Base-by-base conservation (phyloP, 192 early-diverging fungal species). In the Umbelopsis sp. region DNA sequence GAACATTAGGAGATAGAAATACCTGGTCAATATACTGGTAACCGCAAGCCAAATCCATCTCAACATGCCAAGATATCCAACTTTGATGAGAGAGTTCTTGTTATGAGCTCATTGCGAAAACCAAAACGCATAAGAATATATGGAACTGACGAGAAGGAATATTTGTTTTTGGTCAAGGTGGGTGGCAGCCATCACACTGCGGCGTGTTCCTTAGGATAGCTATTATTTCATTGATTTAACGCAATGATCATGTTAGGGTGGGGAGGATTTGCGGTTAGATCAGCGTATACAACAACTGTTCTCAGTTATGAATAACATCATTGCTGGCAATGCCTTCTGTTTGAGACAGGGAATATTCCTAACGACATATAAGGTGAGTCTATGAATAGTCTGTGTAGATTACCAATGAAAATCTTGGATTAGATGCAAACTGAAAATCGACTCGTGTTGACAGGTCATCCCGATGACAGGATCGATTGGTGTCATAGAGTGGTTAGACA, bases 261-360 rank as follows among this genome's bases (percentile, higher is more conserved):
- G 93, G n/a, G 93, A 94, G 70, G 93, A 94, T 76, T 76, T 94
- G 31, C 78, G 93, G 24, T 73, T 93, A 1, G 93, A 94, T 74
- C 93, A 94, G 66, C 81, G 93, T 68, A 85, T 94, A 31, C 81
- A 93, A 56, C 93, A 93, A 56, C 74, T 93, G 45, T 94, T 94
- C 53, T 73, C 81, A 44, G 75, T 93, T n/a, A 94, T 94, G 93
- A 94, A 94, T 66, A 81, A 79, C 16, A 76, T 92, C 14, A 83
- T 94, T 68, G 25, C 49, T 11, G 81, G 84, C 32, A 82, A 90
- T 51, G 59, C 73, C 0, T 85, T 81, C 41, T 91, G 90, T 53
- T 66, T 76, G 10, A 82, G 80, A 25, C 86, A 89, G 45, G 73
- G 85, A 1, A 74, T 94, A n/a, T 62, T 70, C 36, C 68, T 93